Base-by-base conservation (phyloP, 148 eudicot species). In the Amaranthus hypochondriacus region DNA sequence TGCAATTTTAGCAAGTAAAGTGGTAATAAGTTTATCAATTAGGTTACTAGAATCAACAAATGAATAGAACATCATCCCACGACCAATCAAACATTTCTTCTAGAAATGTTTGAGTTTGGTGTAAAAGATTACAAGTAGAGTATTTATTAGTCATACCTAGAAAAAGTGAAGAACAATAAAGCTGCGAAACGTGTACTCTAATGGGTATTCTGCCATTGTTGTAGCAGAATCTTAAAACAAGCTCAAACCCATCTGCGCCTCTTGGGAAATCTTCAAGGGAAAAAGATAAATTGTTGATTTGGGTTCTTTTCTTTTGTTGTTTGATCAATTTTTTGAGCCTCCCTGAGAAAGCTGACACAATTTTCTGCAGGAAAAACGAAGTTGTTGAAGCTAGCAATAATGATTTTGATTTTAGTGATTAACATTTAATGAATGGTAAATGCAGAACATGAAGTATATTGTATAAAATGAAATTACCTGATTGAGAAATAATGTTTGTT, bases 141-240 rank as follows among this genome's bases (percentile, higher is more conserved):
- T 18, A 8, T 54, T 81, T 81, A 9, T 88, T 85, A 0, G 80
- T 84, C 86, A 89, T 92, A 6, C 72, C 80, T 2, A 92, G 86
- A 59, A 75, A 89, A 48, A 79, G 9, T 28, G 97, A 87, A 47
- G 85, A 87, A 75, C 92, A 92, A 50, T 85, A 88, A 44, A 92
- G 87, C 52, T 83, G 70, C 2, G 82, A 75, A 5, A 88, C 83
- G 57, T 84, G 66, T 4, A 84, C 80, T 21, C 86, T 75, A 72
- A 89, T 85, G 53, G 71, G 47, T 56, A 84, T 81, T 48, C 18
- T 48, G 64, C 88, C 92, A 49, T 77, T 75, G 83, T 79, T 86
- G 92, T 86, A 89, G 52, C 91, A 87, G 78, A 88, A 89, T 81
- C 88, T 83, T 14, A 89, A 75, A 47, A 88, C 82, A 15, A 86